Percentiles rank a stretch among this genome's conserved stretches.
phyloP scores from a whole-genome alignment of 1,284 basidiomycete species.

The Puccinia polysora region DNA sequence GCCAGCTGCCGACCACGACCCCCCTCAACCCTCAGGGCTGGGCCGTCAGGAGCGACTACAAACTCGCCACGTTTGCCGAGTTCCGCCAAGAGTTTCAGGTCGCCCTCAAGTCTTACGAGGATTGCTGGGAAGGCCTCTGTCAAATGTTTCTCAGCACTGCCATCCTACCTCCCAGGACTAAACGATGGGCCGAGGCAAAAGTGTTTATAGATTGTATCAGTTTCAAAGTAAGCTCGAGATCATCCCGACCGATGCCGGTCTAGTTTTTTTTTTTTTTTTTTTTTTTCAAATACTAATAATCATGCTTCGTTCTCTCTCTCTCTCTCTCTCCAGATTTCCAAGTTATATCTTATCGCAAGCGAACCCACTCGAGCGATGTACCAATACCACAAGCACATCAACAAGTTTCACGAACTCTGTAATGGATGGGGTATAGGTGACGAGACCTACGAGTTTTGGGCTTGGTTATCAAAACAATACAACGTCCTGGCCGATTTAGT shows the following conservation, averaged over 20 bases:
- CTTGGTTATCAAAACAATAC: conserved; percentile 89
- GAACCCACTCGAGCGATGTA: conserved; percentile 71
- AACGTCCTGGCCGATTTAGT: conserved; percentile 80
- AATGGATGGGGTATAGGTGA: conserved; percentile 95
- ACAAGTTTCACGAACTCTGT: conserved; percentile 78
- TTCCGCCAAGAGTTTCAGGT: conserved; percentile 83
- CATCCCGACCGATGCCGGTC: neutral
- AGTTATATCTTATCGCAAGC: conserved; percentile 80
- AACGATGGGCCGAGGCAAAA: conserved; percentile 96
- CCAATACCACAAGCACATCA: conserved; percentile 76
- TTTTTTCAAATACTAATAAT: neutral
- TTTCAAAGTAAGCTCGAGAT: conserved; percentile 67
- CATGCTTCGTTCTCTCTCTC: conserved; percentile 22
- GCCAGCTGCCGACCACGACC: conserved; percentile 55
- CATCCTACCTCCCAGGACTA: conserved; percentile 81
- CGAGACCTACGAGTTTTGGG: conserved; percentile 94
- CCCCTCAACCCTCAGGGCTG: conserved; percentile 79
- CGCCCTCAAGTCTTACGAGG: conserved; percentile 81
- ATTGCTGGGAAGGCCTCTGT: conserved; percentile 73
- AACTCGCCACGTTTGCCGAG: conserved; percentile 92
- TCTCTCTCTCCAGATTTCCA: conserved; percentile 63
- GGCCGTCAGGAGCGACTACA: conserved; percentile 94
- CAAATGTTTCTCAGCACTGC: conserved; percentile 82
- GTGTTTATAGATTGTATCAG: conserved; percentile 87
- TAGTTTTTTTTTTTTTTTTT: neutral